phyloP scores from a whole-genome alignment of 305 asterid species.

The Fraxinus latifolia region DNA sequence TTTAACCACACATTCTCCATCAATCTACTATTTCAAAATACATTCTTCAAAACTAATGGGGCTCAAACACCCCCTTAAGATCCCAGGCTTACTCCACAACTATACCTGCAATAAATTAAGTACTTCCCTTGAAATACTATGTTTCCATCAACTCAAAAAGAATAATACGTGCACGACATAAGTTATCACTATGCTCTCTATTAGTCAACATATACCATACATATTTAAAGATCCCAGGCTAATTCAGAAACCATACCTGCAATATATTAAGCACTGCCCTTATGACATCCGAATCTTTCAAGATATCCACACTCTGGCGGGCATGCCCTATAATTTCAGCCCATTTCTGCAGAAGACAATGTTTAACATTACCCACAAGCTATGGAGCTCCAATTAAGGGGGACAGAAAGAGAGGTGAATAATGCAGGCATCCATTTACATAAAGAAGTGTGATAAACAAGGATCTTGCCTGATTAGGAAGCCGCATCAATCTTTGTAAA shows the following conservation, averaged over 20 bases:
- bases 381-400: neutral
- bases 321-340: slow-evolving; percentile 92
- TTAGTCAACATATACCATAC: neutral
- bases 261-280: slow-evolving; percentile 90
- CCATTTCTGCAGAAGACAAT: slow-evolving; percentile 71
- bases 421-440: neutral
- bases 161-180: neutral
- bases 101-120: slow-evolving; percentile 92
- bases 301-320: slow-evolving; percentile 74
- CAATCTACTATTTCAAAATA: too few species aligned
- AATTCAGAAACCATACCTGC: slow-evolving; percentile 57
- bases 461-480: slow-evolving; percentile 78
- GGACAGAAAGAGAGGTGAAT: neutral
- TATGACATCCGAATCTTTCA: slow-evolving; percentile 85
- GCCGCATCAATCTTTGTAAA: slow-evolving; percentile 84
- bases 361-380: slow-evolving; percentile 31
- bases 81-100: slow-evolving; percentile 18
- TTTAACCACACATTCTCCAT: too few species aligned
- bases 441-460: slow-evolving; percentile 6
- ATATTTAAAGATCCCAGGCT: neutral
- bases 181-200: neutral
- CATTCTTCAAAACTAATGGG: too few species aligned
- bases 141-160: slow-evolving; percentile 5
- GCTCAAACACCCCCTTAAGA: too few species aligned
- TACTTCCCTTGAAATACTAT: slow-evolving; percentile 51